Percentiles rank a stretch among this genome's conserved stretches.
Conservation (phyloP, 352 stramenopile species). For the Globisporangium iwayamae region DNA sequence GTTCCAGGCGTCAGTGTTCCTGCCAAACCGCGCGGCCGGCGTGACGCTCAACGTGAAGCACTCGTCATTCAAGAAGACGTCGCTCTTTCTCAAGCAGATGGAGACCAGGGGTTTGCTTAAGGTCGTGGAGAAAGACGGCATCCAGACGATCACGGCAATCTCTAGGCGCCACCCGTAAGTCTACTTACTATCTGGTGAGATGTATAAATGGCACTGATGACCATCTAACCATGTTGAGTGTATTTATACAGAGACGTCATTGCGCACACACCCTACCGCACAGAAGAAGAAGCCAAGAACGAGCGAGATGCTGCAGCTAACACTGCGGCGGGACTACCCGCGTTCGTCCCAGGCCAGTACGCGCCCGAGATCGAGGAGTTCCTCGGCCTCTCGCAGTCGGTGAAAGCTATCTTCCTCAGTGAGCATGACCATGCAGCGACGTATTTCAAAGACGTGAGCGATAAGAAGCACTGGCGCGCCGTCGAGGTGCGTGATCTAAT, state of each 20-base stretch:
- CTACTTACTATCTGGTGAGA: neutral
- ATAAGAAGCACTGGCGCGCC: conserved; percentile 53
- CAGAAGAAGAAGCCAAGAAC: conserved; percentile 43
- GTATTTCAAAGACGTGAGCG: conserved; percentile 20
- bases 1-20: conserved; percentile 65
- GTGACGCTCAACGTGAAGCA: conserved; percentile 71
- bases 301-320: conserved; percentile 41
- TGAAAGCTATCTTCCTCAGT: conserved; percentile 49
- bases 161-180: conserved; percentile 67
- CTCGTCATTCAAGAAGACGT: conserved; percentile 81
- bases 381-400: conserved; percentile 46
- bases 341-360: conserved; percentile 57
- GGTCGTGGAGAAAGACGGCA: conserved; percentile 65
- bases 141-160: conserved; percentile 77
- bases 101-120: conserved; percentile 41
- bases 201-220: conserved; percentile 6
- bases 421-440: conserved; percentile 19
- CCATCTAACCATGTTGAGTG: conserved; percentile 3
- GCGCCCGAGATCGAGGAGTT: conserved; percentile 66
- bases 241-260: conserved; percentile 42
- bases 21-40: conserved; percentile 54
- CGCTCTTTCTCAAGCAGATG: conserved; percentile 70
- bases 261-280: conserved; percentile 49
- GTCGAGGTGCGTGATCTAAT: conserved; percentile 59
- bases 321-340: conserved; percentile 31